A percentile compares a stretch with the other conserved stretches of the same genome.
These are phyloP conservation scores for Calonectria henricotiae DNA, from an alignment of 2,329 filamentous ascomycete species.

Conservation along the genomic window DNA sequence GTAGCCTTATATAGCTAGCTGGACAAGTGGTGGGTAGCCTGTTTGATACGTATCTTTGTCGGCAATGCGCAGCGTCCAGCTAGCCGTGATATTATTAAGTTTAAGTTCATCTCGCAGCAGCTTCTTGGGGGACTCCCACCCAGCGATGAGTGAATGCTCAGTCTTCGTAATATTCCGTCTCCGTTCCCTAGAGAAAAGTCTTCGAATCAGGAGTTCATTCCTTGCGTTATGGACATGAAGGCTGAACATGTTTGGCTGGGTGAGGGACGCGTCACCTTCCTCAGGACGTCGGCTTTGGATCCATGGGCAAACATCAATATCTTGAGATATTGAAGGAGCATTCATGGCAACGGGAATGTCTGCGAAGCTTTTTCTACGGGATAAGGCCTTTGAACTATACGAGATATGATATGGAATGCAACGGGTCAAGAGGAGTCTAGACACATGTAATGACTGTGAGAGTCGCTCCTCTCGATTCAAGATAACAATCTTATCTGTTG, in stretches of 20 bases:
- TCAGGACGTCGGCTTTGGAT: constrained; percentile 28
- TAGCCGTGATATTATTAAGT: constrained; percentile 30
- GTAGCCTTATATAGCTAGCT: no score
- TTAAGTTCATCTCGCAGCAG: constrained; percentile 37
- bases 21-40: no score
- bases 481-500: no score
- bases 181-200: constrained; percentile 20
- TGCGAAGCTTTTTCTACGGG: background rate
- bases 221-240: constrained; percentile 9
- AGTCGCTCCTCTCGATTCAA: no score
- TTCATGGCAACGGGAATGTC: constrained; percentile 21
- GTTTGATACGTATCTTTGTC: background rate
- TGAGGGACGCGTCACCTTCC: constrained; percentile 30
- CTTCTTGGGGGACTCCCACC: constrained; percentile 23
- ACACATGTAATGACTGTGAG: background rate
- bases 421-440: background rate
- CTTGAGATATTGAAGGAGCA: constrained; percentile 34
- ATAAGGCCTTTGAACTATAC: background rate
- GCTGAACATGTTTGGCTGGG: constrained; percentile 14
- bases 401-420: background rate
- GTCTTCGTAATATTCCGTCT: constrained; percentile 34
- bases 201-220: constrained; percentile 29
- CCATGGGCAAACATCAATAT: constrained; percentile 36
- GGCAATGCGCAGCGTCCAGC: constrained; percentile 31
- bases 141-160: constrained; percentile 33